Evolutionary conservation across 2,329 filamentous ascomycete species (phyloP), one percentile per base, ranked within the genome.

Genomic region (Akanthomyces lecanii): DNA sequence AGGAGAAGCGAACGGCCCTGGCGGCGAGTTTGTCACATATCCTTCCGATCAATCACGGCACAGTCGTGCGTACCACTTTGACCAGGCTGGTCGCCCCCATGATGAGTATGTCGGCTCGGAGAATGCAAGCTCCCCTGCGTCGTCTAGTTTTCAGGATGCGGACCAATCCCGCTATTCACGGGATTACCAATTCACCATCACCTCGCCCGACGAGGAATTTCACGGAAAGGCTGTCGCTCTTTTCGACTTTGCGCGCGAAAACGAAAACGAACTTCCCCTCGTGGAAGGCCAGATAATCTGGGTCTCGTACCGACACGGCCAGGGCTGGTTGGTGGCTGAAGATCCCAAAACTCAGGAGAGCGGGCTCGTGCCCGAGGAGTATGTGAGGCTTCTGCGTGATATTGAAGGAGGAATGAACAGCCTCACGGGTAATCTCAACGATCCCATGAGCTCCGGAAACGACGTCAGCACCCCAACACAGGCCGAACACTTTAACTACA

Each of bases 251-350:
- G 88, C 88, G 69, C 86, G 93, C 38, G 94, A 98, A 75, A 97
- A 98, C 73, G 92, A 97, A 74, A 99, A 98, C 72, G 95, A 99
- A 75, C 79, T 99, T 63, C 92, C 92, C 4, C 79, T 99, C 53
- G 88, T 91, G 0, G 95, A 99, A 76, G 95, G 95, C 6, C 95
- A 99, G 72, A 91, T 97, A 63, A 97, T 99, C 63, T 90, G 95
- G 81, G 93, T 99, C 28, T 96, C 92, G 18, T 99, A 98, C 75
- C 85, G 95, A 50, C 93, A 98, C 72, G 94, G 94, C 18, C 92
- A 98, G 76, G 95, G 95, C 62, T 99, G 95, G 95, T 82, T 99
- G 58, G 95, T 99, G 28, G 95, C 95, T 4, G 91, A 97, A 77
- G 95, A 99, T 71, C 93, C 94, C 14, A 93, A 92, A 75, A 97